Evolutionary conservation across 148 eudicot genomes (phyloP), one percentile per base, ranked within the genome.

Genomic region (Chenopodium formosanum): DNA sequence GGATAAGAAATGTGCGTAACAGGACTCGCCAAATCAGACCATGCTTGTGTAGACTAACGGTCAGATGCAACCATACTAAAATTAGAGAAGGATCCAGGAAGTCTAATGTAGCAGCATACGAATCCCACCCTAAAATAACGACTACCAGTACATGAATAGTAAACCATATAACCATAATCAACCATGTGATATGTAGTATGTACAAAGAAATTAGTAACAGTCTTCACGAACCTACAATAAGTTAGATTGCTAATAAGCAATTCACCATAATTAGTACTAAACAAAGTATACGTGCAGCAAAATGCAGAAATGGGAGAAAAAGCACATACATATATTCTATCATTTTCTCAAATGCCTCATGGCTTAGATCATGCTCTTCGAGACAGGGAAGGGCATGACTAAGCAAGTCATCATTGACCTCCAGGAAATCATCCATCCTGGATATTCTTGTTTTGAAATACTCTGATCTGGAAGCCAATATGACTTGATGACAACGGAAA

Each of bases 401-500:
- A 77, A 81, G 83, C 81, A 84, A 86, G 56, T 88, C 85, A 82
- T 86, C 78, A 34, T 85, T 86, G n/a, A 88, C 91, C 85, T 91
- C 92, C 79, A 88, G 86, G 81, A 94, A 94, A 86, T 94, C 99
- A 74, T 90, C 86, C 90, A 96, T 92, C 32, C 94, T 94, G 66
- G 91, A 92, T 47, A 96, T 86, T 83, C 99, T 94, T 34, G 97
- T 92, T 89, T 86, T 92, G 73, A 96, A 96, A 86, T 96, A 96
- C 77, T 96, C 99, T 40, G 99, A 96, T 87, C 99, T 90, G 73
- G 99, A 92, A 79, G 98, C 98, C 73, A 96, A 81, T 20, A 94
- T 79, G 79, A 96, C 94, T 86, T 92, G 98, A 89, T 96, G 99
- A 90, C 99, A 96, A 48, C 93, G 97, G 52, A 94, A 94, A 58